Evolutionary conservation across 2,329 filamentous ascomycete species (phyloP).

Genomic region (Metarhizium robertsii): DNA sequence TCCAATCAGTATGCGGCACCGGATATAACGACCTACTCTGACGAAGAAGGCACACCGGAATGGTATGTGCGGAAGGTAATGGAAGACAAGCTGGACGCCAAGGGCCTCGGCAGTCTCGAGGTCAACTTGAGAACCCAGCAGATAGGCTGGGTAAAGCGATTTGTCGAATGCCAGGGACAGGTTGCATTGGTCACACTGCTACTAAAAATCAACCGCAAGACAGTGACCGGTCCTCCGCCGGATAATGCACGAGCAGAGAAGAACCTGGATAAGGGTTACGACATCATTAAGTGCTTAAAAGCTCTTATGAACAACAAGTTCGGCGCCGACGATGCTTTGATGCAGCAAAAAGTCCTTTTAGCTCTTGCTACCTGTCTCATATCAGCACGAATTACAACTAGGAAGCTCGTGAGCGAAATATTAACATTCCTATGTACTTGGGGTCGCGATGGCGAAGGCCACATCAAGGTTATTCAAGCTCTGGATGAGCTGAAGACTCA

Average conservation of each 20-base stretch:
- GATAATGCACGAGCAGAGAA: conserved; percentile 55
- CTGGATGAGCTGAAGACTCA: conserved; percentile 85
- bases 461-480: conserved; percentile 86
- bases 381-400: conserved; percentile 79
- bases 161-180: conserved; percentile 95
- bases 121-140: conserved; percentile 94
- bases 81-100: conserved; percentile 87
- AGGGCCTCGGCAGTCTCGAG: conserved; percentile 84
- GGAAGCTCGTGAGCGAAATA: conserved; percentile 93
- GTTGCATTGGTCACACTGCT: conserved; percentile 91
- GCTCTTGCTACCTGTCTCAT: conserved; percentile 80
- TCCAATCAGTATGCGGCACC: conserved; percentile 60
- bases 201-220: conserved; percentile 85
- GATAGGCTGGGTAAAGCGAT: conserved; percentile 93
- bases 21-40: conserved; percentile 67
- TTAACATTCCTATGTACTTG: conserved; percentile 94
- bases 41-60: conserved; percentile 92
- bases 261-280: conserved; percentile 85
- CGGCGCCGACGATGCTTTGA: conserved; percentile 88
- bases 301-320: conserved; percentile 99
- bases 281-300: conserved; percentile 96
- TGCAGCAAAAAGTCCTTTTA: conserved; percentile 82
- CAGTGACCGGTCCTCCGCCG: conserved; percentile 61
- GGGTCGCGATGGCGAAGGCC: conserved; percentile 73
- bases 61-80: conserved; percentile 97